Evolutionary conservation across 2,329 filamentous ascomycete species (phyloP).

Genomic region (Zasmidium angulare): DNA sequence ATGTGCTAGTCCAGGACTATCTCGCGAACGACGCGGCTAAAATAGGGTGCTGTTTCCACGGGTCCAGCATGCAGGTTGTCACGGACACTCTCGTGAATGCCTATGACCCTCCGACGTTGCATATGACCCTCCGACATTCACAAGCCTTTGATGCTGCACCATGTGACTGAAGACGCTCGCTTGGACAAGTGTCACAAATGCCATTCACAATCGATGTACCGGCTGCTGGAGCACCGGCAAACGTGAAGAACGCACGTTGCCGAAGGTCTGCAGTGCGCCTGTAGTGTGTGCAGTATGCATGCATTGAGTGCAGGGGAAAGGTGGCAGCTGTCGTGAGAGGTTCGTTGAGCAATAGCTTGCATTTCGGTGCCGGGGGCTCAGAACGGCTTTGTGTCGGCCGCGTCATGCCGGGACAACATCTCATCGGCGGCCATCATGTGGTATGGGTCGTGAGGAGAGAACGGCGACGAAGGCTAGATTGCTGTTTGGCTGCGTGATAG

Average conservation of each 20-base stretch:
- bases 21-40: neutral
- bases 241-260: neutral
- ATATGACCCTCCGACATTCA: too few relatives aligned
- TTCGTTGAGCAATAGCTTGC: neutral
- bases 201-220: too few relatives aligned
- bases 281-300: neutral
- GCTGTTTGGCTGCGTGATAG: too few relatives aligned
- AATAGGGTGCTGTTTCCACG: neutral
- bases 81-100: too few relatives aligned
- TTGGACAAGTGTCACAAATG: too few relatives aligned
- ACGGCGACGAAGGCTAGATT: too few relatives aligned
- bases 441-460: too few relatives aligned
- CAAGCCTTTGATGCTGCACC: neutral
- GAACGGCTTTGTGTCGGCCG: neutral
- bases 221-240: too few relatives aligned
- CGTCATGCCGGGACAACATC: neutral
- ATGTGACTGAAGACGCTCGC: neutral
- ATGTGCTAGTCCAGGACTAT: neutral
- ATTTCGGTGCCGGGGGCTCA: neutral
- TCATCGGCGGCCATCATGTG: too few relatives aligned
- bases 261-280: neutral
- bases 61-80: neutral
- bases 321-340: conserved; percentile 1
- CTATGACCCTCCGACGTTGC: too few relatives aligned
- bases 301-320: neutral